A percentile compares a stretch with the other conserved stretches of the same genome.
Conservation (phyloP, 176 grass and related monocot genomes). For the Miscanthus lutarioriparius region DNA sequence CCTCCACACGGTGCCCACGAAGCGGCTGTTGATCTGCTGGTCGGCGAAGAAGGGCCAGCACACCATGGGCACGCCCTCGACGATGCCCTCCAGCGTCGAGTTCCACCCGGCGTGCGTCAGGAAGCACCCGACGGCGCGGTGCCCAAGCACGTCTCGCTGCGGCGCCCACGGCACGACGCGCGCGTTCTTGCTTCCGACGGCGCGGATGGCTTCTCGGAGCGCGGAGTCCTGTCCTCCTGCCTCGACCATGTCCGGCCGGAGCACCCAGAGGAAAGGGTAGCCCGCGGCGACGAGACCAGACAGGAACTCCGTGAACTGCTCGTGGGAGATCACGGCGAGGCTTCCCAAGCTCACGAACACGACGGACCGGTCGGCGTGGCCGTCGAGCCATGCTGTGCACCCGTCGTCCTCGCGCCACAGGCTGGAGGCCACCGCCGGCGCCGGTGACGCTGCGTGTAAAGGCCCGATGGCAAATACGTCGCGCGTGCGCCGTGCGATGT, state of each 20-base stretch:
- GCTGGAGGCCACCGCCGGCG: neutral
- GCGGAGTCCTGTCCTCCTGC: neutral
- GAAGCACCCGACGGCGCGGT: conserved; percentile 63
- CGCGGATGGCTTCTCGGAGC: neutral
- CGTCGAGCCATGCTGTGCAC: conserved; percentile 52
- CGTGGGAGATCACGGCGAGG: conserved; percentile 20
- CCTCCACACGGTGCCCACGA: conserved; percentile 42
- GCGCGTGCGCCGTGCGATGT: conserved; percentile 18
- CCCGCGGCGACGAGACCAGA: conserved; percentile 33
- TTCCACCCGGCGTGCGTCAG: conserved; percentile 82
- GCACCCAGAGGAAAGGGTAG: conserved; percentile 51
- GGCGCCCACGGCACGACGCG: conserved; percentile 52
- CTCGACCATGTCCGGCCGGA: conserved; percentile 39
- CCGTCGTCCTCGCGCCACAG: conserved; percentile 29
- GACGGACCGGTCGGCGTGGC: conserved; percentile 30
- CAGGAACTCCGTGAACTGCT: conserved; percentile 39
- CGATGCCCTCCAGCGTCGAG: conserved; percentile 49
- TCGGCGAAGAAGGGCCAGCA: conserved; percentile 61
- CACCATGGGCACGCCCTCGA: conserved; percentile 49
- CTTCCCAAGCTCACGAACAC: conserved; percentile 54
- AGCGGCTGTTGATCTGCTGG: conserved; percentile 48
- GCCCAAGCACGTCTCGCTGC: conserved; percentile 60
- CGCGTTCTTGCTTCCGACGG: neutral
- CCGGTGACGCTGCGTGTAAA: conserved; percentile 35
- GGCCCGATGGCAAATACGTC: conserved; percentile 47